Base-by-base conservation (phyloP, 2,329 filamentous ascomycete species). In the Claviceps fusiformis region DNA sequence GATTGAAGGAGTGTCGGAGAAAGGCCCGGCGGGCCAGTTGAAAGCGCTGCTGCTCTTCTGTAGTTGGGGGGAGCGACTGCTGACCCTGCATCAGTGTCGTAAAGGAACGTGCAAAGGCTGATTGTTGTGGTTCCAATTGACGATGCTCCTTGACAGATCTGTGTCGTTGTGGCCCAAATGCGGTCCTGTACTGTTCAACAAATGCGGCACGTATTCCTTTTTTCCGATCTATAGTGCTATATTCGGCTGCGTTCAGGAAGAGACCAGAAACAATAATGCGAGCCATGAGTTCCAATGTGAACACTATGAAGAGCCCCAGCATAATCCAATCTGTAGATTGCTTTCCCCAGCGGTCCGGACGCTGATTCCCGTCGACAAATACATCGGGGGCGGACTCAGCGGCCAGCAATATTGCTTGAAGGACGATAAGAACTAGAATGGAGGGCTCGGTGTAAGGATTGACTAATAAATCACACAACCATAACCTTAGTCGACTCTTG, bases 181-280 rank as follows among this genome's bases (percentile, higher is more conserved):
- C 77, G 27, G 81, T 79, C 57, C 82, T 82, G 57, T 88, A 87
- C 69, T 91, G 91, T 58, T 88, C 84, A 46, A 82, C 73, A 24
- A 96, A 74, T 11, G 86, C 87, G 59, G 85, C 83, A 53, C 81
- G 82, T 9, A 95, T 71, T 11, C 90, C 88, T 37, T 85, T 76
- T 60, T 85, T 81, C 54, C 88, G 81, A 68, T 95, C 87, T 58
- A 95, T 87, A 5, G 90, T 95, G 69, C 89, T 95, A 69, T 96
- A 96, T 66, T 96, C 91, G 9, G 82, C 75, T 1, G 93, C 87
- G 65, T 98, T 98, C 60, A 95, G 75, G 37, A 98, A 77, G 62
- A 98, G 87, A 0, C 93, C 95, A 0, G 93, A 98, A 0, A 98
- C 95, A 57, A 98, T 85, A 46, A 91, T 85, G 55, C 91, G 86